Evolutionary conservation across 1,284 basidiomycete species (phyloP).

Genomic region (Kalmanozyma brasiliensis): DNA sequence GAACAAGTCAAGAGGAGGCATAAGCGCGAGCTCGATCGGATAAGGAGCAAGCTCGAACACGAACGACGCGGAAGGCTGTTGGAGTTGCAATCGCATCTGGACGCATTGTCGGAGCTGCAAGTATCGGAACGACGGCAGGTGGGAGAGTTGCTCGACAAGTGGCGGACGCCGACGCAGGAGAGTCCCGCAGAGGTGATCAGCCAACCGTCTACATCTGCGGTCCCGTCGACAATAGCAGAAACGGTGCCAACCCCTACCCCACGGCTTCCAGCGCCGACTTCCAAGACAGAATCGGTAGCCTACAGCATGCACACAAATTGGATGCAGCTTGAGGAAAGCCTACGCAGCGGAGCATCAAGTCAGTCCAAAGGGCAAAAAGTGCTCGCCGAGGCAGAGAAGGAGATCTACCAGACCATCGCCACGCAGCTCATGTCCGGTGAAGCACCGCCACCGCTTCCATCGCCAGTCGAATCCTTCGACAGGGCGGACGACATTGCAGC

Average conservation of each 20-base stretch:
- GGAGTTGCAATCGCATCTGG: conserved; percentile 25
- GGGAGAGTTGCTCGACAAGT: conserved; percentile 31
- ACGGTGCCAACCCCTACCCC: background rate
- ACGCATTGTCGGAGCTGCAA: conserved; percentile 14
- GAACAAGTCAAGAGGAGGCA: conserved; percentile 50
- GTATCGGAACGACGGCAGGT: conserved; percentile 35
- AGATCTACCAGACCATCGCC: conserved; percentile 38
- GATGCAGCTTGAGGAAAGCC: conserved; percentile 29
- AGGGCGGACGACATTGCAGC: conserved; percentile 1
- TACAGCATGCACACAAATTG: conserved; percentile 32
- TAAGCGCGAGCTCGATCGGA: conserved; percentile 43
- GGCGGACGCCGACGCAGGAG: conserved; percentile 23
- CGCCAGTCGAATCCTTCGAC: background rate
- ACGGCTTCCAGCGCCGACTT: conserved; percentile 6
- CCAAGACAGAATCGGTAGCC: conserved; percentile 21
- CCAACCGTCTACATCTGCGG: background rate
- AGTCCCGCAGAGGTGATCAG: background rate
- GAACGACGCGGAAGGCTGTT: conserved; percentile 30
- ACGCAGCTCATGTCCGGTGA: conserved; percentile 29
- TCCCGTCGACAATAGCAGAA: conserved; percentile 1
- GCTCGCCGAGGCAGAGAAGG: conserved; percentile 35
- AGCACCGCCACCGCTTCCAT: conserved; percentile 12
- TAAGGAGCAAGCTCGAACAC: conserved; percentile 38
- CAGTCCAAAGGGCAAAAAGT: conserved; percentile 40
- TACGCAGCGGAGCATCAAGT: conserved; percentile 14